Evolutionary conservation across 2,329 filamentous ascomycete species (phyloP).

Genomic region (Claviceps sp.): DNA sequence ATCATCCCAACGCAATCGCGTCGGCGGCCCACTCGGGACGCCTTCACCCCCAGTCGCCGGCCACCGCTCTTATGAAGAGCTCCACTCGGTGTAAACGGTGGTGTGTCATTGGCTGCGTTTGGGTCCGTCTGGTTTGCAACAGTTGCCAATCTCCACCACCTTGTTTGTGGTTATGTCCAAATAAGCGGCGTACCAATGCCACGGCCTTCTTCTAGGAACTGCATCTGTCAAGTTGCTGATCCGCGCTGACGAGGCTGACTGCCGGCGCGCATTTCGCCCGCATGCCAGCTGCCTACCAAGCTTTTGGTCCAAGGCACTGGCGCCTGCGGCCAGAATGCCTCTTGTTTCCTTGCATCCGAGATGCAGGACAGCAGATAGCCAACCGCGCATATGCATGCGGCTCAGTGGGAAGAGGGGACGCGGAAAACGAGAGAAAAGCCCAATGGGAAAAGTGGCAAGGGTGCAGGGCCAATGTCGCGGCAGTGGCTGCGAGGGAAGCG

Average conservation of each 20-base stretch:
- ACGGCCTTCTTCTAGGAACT: not conserved
- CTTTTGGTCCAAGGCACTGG: not conserved
- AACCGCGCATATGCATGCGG: not conserved
- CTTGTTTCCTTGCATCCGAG: not conserved
- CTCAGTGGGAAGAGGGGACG: not conserved
- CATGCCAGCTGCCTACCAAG: not conserved
- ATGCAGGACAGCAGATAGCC: not conserved
- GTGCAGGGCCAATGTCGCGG: not conserved
- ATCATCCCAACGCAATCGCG: not conserved
- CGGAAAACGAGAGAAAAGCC: not conserved
- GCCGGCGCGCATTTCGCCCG: not conserved
- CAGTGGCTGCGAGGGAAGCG: not conserved
- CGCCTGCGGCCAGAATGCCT: not conserved
- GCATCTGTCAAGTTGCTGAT: not conserved
- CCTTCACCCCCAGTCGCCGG: constrained; percentile 1
- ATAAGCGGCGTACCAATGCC: constrained; percentile 3
- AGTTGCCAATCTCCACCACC: constrained; percentile 11
- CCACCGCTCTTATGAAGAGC: constrained; percentile 5
- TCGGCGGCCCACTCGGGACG: constrained; percentile 7
- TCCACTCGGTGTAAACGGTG: constrained; percentile 8
- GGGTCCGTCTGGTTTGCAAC: not conserved
- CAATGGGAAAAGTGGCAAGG: not conserved
- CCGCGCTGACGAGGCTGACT: not conserved
- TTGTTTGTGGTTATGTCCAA: constrained; percentile 1
- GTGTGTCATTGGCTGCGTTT: constrained; percentile 8